Conservation (phyloP, 2,329 filamentous ascomycete species). For the Sclerotinia subarctica region DNA sequence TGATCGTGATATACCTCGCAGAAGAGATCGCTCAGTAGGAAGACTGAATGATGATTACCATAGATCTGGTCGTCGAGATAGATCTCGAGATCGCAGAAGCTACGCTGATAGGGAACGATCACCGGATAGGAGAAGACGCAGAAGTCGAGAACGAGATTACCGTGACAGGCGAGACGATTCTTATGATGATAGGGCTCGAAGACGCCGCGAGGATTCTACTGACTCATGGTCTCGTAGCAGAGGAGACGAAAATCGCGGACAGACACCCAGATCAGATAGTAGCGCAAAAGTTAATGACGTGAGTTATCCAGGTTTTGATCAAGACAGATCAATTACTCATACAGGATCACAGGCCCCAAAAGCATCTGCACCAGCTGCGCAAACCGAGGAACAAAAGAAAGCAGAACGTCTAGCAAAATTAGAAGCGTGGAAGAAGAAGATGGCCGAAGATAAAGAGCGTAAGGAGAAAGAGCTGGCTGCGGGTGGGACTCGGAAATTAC, state of each 20-base stretch:
- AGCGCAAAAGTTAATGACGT: constrained; percentile 54
- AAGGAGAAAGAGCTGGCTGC: constrained; percentile 67
- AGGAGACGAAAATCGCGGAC: constrained; percentile 62
- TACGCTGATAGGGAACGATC: constrained; percentile 58
- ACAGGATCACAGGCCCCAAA: constrained; percentile 49
- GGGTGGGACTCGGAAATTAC: constrained; percentile 62
- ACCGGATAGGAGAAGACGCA: constrained; percentile 53
- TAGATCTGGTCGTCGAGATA: constrained; percentile 58
- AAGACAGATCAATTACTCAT: constrained; percentile 22
- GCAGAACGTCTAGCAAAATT: constrained; percentile 77
- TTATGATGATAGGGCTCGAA: constrained; percentile 57
- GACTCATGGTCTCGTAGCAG: constrained; percentile 65
- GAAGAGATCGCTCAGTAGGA: constrained; percentile 68
- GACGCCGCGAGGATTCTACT: constrained; percentile 66
- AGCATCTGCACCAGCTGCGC: constrained; percentile 48
- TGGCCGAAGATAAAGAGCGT: constrained; percentile 67
- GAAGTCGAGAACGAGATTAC: constrained; percentile 67
- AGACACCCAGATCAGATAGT: constrained; percentile 49
- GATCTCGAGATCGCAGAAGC: constrained; percentile 59
- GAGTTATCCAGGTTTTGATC: constrained; percentile 37
- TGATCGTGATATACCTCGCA: constrained; percentile 58
- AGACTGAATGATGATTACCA: constrained; percentile 64
- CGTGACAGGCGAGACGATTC: constrained; percentile 71
- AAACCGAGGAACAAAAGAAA: constrained; percentile 71
- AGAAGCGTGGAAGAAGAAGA: constrained; percentile 90